Conservation (phyloP, 1,139 yeast genomes). For the Candida sp. region DNA sequence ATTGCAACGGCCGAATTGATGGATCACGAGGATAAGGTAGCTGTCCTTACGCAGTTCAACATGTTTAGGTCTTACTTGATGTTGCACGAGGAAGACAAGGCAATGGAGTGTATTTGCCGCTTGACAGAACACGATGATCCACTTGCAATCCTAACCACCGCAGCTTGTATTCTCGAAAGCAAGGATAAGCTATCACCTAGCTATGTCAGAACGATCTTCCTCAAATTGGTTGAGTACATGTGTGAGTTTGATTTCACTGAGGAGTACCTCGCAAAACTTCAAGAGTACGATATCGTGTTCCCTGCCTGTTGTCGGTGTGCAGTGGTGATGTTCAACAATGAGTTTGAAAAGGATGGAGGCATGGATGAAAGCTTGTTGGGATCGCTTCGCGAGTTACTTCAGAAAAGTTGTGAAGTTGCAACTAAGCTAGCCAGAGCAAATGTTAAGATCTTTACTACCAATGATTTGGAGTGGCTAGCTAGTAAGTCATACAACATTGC, state of each 20-base stretch:
- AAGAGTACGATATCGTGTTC: constrained; percentile 10
- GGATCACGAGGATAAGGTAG: constrained; percentile 14
- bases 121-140: constrained; percentile 10
- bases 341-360: constrained; percentile 4
- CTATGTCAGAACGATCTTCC: constrained; percentile 4
- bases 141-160: constrained; percentile 15
- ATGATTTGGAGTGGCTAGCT: constrained; percentile 24
- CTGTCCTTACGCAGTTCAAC: constrained; percentile 26
- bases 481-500: constrained; percentile 19
- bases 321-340: constrained; percentile 10
- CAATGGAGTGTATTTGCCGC: constrained; percentile 11
- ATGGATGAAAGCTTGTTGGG: neutral
- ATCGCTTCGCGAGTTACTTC: constrained; percentile 8
- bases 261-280: constrained; percentile 7
- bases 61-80: constrained; percentile 21
- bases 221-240: constrained; percentile 8
- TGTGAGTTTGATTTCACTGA: constrained; percentile 1
- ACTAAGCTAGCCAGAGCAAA: constrained; percentile 1
- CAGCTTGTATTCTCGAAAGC: constrained; percentile 22
- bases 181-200: constrained; percentile 11
- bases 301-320: constrained; percentile 13
- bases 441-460: constrained; percentile 6
- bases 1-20: constrained; percentile 6
- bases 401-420: constrained; percentile 11
- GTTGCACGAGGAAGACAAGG: constrained; percentile 14